A percentile compares a stretch with the other conserved stretches of the same genome.
Evolutionary conservation across 192 early-diverging fungal genomes (phyloP).

Genomic region (Tieghemiomyces parasiticus): DNA sequence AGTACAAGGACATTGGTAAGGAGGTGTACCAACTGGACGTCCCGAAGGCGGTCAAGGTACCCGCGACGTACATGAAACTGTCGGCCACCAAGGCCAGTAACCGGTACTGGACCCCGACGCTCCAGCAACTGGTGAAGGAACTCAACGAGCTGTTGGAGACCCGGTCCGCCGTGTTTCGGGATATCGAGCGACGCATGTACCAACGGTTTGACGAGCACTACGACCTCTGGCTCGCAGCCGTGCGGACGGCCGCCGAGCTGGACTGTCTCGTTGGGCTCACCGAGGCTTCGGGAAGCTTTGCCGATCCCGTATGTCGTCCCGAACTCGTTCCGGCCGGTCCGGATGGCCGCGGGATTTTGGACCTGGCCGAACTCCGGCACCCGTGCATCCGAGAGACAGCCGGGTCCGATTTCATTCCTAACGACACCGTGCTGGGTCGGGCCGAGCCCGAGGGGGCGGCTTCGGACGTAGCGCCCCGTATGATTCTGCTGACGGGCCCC

Average conservation of each 20-base stretch:
- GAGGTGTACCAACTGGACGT: slow-evolving; percentile 93
- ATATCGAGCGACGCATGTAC: slow-evolving; percentile 62
- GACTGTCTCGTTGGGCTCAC: slow-evolving; percentile 76
- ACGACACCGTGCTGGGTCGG: slow-evolving; percentile 74
- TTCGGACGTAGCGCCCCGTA: slow-evolving; percentile 39
- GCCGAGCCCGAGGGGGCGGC: slow-evolving; percentile 21
- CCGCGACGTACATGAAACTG: slow-evolving; percentile 54
- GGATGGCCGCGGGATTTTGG: slow-evolving; percentile 43
- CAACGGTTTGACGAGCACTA: slow-evolving; percentile 73
- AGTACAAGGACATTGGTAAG: slow-evolving; percentile 86
- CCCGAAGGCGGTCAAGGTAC: slow-evolving; percentile 56
- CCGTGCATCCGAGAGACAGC: slow-evolving; percentile 54
- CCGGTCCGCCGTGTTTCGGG: slow-evolving; percentile 54
- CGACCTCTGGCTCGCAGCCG: slow-evolving; percentile 46
- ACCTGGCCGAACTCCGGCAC: slow-evolving; percentile 83
- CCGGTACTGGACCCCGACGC: slow-evolving; percentile 67
- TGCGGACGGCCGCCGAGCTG: slow-evolving; percentile 63
- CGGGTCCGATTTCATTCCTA: slow-evolving; percentile 75
- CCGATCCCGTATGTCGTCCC: slow-evolving; percentile 74
- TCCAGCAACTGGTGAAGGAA: slow-evolving; percentile 46
- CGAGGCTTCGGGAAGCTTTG: slow-evolving; percentile 42
- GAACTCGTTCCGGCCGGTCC: slow-evolving; percentile 45
- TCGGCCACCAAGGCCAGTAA: slow-evolving; percentile 67
- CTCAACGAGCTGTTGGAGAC: slow-evolving; percentile 73
- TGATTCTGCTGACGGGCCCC: slow-evolving; percentile 93